Base-by-base conservation (phyloP, 2,329 filamentous ascomycete species). In the Curvularia sp. region DNA sequence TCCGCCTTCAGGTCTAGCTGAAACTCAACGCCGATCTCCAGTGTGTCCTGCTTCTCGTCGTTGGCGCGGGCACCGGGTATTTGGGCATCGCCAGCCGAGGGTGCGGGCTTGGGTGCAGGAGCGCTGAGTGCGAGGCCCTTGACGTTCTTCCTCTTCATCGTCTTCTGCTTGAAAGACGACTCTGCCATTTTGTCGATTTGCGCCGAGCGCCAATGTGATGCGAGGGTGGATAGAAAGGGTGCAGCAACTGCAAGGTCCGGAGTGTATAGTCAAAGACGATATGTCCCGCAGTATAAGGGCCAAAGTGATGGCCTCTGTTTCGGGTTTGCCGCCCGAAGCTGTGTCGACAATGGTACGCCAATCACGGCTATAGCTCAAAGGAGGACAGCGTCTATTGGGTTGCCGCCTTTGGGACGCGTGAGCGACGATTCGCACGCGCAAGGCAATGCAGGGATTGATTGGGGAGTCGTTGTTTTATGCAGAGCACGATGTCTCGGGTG, bases 141-240 rank as follows among this genome's bases (percentile, higher is more conserved):
- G 79, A 96, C 90, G 78, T 99, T 99, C 87, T 98, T 97, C 84
- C 94, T 90, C 88, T 97, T 98, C 89, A 99, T 90, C 61, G 95
- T 96, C 76, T 86, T 83, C 56, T 84, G 82, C 76, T 87, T 84
- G 79, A 89, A 87, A 53, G 80, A 79, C 32, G 71, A 71, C 74
- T 88, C 85, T 64, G 83, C 82, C 83, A 87, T 87, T 67, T 60
- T 66, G 63, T 49, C 49, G 64, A 60, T 59, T 56, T 60, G 61
- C 64, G 58, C 64, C 58, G 51, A 61, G 57, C 56, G 65, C 66
- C 39, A 46, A 55, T 50, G 55, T 53, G 39, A 39, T 54, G 23
- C 53, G 59, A 51, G 34, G 32, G 53, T 15, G 12, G 50, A 49
- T 51, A 54, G 28, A 38, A 27, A 42, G 54, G 38, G 32, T 39